phyloP scores from a whole-genome alignment of 371 early-diverging fungal genomes.

The Mucor racemosus region DNA sequence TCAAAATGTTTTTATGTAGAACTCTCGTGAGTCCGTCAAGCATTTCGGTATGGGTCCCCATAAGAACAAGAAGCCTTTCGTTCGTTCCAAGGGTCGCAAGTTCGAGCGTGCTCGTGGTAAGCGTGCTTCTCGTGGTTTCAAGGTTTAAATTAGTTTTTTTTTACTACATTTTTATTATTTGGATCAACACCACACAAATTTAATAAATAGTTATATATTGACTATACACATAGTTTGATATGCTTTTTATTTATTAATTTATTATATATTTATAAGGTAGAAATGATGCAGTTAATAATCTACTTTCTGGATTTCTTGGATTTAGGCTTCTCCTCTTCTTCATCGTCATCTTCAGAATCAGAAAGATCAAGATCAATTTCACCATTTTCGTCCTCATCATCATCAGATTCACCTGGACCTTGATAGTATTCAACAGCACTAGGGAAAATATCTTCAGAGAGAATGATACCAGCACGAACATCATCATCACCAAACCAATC shows the following conservation, averaged over 20 bases:
- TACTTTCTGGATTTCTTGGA: conserved; percentile 23
- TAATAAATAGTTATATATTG: background rate
- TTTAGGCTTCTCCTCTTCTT: conserved; percentile 24
- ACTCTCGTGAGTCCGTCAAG: conserved; percentile 93
- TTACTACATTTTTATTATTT: conserved; percentile 10
- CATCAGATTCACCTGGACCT: conserved; percentile 29
- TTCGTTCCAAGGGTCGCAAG: conserved; percentile 99
- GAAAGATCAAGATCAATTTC: conserved; percentile 37
- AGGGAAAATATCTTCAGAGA: conserved; percentile 51
- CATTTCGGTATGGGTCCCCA: conserved; percentile 79
- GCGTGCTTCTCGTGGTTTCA: conserved; percentile 95
- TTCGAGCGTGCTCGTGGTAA: conserved; percentile 99
- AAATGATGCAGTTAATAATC: background rate
- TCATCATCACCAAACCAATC: conserved; percentile 54
- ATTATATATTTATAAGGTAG: background rate
- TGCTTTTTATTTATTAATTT: background rate
- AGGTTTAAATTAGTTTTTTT: conserved; percentile 63
- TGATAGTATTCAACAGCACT: conserved; percentile 39
- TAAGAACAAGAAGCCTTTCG: conserved; percentile 82
- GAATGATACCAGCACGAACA: conserved; percentile 40
- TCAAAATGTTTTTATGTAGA: conserved; percentile 80
- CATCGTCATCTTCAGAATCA: conserved; percentile 22
- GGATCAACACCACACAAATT: background rate
- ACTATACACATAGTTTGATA: background rate
- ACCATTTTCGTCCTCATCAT: conserved; percentile 40